These are phyloP conservation scores for Dysphania ambrosioides DNA, from an alignment of 148 eudicot species.

Conservation along the genomic window DNA sequence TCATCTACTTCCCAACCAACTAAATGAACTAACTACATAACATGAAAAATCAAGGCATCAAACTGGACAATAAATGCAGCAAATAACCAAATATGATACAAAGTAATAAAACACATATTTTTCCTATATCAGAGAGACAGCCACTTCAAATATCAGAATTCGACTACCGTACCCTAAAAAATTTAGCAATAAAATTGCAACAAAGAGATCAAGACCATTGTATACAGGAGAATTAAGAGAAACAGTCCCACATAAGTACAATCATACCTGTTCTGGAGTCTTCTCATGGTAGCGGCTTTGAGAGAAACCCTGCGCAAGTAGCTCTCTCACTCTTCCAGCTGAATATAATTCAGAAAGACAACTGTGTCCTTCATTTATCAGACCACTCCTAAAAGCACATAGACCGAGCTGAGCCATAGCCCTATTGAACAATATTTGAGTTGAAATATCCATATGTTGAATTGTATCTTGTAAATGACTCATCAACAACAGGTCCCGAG, in stretches of 20 bases:
- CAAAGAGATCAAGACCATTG: neutral
- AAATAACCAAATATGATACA: no score
- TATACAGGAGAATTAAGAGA: neutral
- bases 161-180: neutral
- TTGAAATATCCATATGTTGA: constrained; percentile 79
- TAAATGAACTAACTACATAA: neutral
- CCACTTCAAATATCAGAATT: neutral
- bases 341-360: constrained; percentile 83
- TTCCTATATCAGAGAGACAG: neutral
- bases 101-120: neutral
- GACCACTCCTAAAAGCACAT: constrained; percentile 77
- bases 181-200: neutral
- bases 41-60: neutral
- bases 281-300: constrained; percentile 89
- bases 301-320: constrained; percentile 87
- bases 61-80: neutral
- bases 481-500: constrained; percentile 84
- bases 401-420: constrained; percentile 93
- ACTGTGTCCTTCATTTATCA: constrained; percentile 68
- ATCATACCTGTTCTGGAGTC: constrained; percentile 80
- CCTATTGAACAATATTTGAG: constrained; percentile 85
- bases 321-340: constrained; percentile 88
- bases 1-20: neutral
- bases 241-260: neutral
- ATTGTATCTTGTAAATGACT: constrained; percentile 88